These are phyloP conservation scores for Curvularia sp. DNA, from an alignment of 2,329 filamentous ascomycete genomes.

Conservation along the genomic window DNA sequence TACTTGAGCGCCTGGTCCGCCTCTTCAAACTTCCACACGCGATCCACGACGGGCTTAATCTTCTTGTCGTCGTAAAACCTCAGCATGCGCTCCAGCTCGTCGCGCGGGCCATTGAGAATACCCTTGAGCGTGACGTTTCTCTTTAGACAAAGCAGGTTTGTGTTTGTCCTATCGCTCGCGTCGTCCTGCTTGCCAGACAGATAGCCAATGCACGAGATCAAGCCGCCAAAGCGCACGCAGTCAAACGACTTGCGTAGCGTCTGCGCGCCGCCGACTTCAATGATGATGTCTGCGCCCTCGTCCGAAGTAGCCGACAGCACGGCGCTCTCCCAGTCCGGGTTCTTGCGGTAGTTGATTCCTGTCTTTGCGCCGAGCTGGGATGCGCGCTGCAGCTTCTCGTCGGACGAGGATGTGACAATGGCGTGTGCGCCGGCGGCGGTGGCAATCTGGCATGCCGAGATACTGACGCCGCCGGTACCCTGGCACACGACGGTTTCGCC, in stretches of 20 bases:
- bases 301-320: slow-evolving; percentile 58
- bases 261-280: slow-evolving; percentile 60
- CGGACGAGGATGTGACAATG: slow-evolving; percentile 66
- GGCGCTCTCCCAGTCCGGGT: slow-evolving; percentile 66
- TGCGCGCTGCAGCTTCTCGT: slow-evolving; percentile 62
- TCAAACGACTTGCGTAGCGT: slow-evolving; percentile 58
- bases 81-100: slow-evolving; percentile 58
- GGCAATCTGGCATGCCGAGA: slow-evolving; percentile 53
- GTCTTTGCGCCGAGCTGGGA: slow-evolving; percentile 65
- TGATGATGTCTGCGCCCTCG: slow-evolving; percentile 58
- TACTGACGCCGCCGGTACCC: slow-evolving; percentile 55
- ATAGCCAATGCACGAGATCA: slow-evolving; percentile 54
- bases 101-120: slow-evolving; percentile 68
- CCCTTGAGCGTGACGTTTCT: slow-evolving; percentile 64
- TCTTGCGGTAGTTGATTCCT: slow-evolving; percentile 67
- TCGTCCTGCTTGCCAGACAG: slow-evolving; percentile 63
- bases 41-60: slow-evolving; percentile 54
- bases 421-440: slow-evolving; percentile 55
- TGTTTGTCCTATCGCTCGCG: slow-evolving; percentile 62
- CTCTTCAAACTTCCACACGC: slow-evolving; percentile 50
- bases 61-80: slow-evolving; percentile 53
- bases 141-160: slow-evolving; percentile 64
- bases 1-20: slow-evolving; percentile 40
- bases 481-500: slow-evolving; percentile 52
- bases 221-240: slow-evolving; percentile 52